Base-by-base conservation (phyloP, 2,329 filamentous ascomycete genomes). In the Phoma sp. region DNA sequence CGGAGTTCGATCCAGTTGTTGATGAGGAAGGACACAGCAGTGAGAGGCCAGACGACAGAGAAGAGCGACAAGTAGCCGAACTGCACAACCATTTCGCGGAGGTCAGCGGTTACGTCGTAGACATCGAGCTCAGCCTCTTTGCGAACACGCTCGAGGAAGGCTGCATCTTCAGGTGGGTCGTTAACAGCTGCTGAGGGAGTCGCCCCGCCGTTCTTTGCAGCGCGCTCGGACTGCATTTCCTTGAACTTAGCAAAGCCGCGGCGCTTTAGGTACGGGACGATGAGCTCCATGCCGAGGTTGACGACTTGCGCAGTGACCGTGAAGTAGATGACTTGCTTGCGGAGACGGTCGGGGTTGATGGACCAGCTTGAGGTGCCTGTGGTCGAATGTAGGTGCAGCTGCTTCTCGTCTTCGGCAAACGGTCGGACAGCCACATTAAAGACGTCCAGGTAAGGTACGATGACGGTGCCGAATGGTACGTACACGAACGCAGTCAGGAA, bases 1-100 rank as follows among this genome's bases (percentile, higher is more conserved):
- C 95, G 89, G 35, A 98, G 84, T 72, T 98, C 95, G 52, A 99
- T 79, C 92, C 93, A 98, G 78, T 98, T 96, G 78, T 98, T 98
- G 75, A 95, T 79, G 10, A 98, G 79, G 78, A 98, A 98, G 1
- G 89, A 93, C 52, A 91, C 82, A 2, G 89, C 88, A 0, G 93
- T 93, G n/a, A 98, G 80, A 0, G 95, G 95, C 95, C 95, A 99
- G 49, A 96, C 87, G 2, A 95, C 90, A 0, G 91, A 95, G 75
- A 98, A 98, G 8, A 98, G 83, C 0, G 90, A 89, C 0, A 99
- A 82, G 72, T 97, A 98, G 27, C 93, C 91, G 80, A 84, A 91
- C 66, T 82, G 79, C 33, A 73, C 60, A 33, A 68, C 58, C 67
- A 69, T 75, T 77, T 99, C 95, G 33, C 95, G 84, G 59, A 97